Evolutionary conservation across 352 stramenopile genomes (phyloP).

Genomic region (Pythium rishiriense): DNA sequence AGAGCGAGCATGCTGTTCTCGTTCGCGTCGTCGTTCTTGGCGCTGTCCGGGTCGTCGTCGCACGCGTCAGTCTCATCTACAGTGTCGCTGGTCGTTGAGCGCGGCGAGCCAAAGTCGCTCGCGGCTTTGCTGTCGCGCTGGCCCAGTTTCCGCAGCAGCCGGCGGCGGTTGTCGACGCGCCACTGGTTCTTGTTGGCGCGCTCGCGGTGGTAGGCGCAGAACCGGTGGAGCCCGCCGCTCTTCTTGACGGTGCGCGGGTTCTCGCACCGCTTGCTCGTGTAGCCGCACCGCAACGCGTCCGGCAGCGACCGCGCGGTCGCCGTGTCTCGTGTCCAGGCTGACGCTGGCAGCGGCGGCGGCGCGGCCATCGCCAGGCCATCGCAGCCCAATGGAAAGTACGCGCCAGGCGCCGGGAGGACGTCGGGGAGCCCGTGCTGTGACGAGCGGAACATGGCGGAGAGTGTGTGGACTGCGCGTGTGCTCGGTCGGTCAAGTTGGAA

Average conservation of each 20-base stretch:
- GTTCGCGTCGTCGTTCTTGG: not conserved
- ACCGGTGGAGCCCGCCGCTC: conserved; percentile 16
- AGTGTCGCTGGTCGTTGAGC: conserved; percentile 9
- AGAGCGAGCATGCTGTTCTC: conserved; percentile 2
- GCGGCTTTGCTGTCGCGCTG: not conserved
- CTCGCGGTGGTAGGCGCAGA: conserved; percentile 42
- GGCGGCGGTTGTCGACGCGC: conserved; percentile 57
- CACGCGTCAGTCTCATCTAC: conserved; percentile 4
- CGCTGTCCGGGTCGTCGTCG: not conserved
- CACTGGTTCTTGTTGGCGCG: conserved; percentile 77
- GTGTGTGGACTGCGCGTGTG: not conserved
- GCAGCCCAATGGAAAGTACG: conserved; percentile 11
- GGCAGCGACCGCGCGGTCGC: conserved; percentile 60
- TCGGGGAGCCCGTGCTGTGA: not conserved
- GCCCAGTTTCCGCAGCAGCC: conserved; percentile 19
- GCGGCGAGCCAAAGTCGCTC: conserved; percentile 16
- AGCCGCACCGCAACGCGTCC: conserved; percentile 41
- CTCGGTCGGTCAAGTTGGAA: not conserved
- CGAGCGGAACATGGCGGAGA: not conserved
- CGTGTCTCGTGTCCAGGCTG: conserved; percentile 49
- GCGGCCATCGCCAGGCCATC: conserved; percentile 11
- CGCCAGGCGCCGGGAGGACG: not conserved
- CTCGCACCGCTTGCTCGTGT: conserved; percentile 22
- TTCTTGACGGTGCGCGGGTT: conserved; percentile 22
- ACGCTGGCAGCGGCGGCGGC: conserved; percentile 6